These are phyloP conservation scores for Irpex lacteus DNA, from an alignment of 1,284 basidiomycete species.

Conservation along the genomic window DNA sequence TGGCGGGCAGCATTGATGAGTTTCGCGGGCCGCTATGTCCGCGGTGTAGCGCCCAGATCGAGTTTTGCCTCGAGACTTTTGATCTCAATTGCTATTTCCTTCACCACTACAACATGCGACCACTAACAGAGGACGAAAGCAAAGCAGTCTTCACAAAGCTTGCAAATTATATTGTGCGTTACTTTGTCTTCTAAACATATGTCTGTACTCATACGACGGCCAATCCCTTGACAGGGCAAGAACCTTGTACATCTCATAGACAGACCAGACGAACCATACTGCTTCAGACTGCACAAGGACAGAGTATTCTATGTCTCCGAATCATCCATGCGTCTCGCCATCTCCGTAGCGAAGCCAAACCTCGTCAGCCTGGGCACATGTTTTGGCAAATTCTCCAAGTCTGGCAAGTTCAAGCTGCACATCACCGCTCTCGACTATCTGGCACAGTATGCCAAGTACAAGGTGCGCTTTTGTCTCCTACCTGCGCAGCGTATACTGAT, in stretches of 20 bases:
- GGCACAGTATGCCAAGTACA: constrained; percentile 97
- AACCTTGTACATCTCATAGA: constrained; percentile 90
- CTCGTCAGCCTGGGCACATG: constrained; percentile 95
- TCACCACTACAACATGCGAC: constrained; percentile 57
- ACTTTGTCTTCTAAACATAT: no score
- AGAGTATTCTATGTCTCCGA: constrained; percentile 94
- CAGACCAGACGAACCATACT: constrained; percentile 82
- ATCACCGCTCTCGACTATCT: constrained; percentile 93
- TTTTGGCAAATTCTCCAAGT: constrained; percentile 97
- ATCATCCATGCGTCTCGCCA: constrained; percentile 88
- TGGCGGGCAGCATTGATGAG: no score
- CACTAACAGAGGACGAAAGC: constrained; percentile 84
- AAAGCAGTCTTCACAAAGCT: constrained; percentile 88
- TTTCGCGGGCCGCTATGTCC: no score
- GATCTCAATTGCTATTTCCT: neutral
- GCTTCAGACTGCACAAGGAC: constrained; percentile 90
- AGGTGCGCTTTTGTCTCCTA: constrained; percentile 50
- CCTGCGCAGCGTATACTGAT: neutral
- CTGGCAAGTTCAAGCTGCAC: constrained; percentile 97
- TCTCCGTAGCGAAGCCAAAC: constrained; percentile 90
- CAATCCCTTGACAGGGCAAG: no score
- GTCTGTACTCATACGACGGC: no score
- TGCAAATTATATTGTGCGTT: constrained; percentile 85
- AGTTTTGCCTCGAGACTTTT: neutral
- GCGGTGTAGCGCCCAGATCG: neutral